phyloP scores from a whole-genome alignment of 2,329 filamentous ascomycete species.

The Exophiala sp. region DNA sequence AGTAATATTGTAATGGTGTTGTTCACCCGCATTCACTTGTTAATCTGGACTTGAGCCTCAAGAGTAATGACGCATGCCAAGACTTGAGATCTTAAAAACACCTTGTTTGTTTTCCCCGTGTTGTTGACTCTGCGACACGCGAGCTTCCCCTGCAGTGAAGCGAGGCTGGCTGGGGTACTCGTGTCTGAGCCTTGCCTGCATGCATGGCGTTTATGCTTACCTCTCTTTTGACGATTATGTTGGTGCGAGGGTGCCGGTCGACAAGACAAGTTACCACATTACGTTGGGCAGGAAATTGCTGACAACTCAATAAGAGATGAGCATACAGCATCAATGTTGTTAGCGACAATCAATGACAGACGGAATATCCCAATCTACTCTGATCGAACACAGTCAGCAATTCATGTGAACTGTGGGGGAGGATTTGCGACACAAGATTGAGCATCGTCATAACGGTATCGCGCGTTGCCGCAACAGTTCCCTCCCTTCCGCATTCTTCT shows the following conservation, averaged over 20 bases:
- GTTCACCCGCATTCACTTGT: neutral
- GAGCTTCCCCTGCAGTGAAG: neutral
- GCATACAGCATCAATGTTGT: too few species aligned
- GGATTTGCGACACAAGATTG: too few species aligned
- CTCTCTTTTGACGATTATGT: neutral
- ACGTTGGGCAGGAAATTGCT: too few species aligned
- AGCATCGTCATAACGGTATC: too few species aligned
- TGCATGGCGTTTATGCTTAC: neutral
- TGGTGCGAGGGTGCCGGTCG: neutral
- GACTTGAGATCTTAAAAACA: neutral
- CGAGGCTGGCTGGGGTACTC: neutral
- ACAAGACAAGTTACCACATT: neutral
- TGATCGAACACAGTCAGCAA: too few species aligned
- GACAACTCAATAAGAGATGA: too few species aligned
- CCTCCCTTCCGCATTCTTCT: too few species aligned
- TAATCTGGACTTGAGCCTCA: neutral
- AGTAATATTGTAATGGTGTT: too few species aligned
- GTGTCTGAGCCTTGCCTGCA: neutral
- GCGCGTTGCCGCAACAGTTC: too few species aligned
- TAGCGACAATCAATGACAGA: too few species aligned
- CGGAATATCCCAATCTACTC: too few species aligned
- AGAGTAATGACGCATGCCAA: neutral
- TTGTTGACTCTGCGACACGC: neutral
- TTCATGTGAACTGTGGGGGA: too few species aligned
- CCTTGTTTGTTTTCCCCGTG: neutral